Base-by-base conservation (phyloP, 2,329 filamentous ascomycete genomes). In the Fusarium sp. region DNA sequence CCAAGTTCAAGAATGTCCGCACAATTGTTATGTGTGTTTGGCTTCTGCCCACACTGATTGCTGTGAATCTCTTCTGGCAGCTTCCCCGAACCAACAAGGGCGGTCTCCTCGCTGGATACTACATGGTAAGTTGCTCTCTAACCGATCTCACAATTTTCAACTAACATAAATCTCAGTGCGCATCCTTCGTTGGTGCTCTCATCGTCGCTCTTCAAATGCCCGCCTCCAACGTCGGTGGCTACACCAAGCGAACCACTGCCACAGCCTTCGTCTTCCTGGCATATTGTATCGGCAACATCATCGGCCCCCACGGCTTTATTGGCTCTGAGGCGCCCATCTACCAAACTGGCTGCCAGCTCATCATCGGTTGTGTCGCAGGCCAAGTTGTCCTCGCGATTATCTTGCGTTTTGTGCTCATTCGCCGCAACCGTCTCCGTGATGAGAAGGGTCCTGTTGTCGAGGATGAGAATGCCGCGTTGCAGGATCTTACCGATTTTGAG, bases 181-280 rank as follows among this genome's bases (percentile, higher is more conserved):
- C 84, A 0, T 78, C 82, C 1, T 88, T 82, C 51, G 85, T 88
- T 4, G 81, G 83, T 2, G 83, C 84, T 6, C 78, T 88, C n/a
- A 85, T 88, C 1, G 78, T 88, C 3, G 84, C 85, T 1, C 79
- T 88, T 19, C 86, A 86, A 67, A 81, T 86, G 76, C 85, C 84
- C 6, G 81, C 84, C 2, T 79, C 81, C 28, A 86, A 86, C 53
- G 73, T 85, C 3, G 84, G 80, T 2, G 83, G 83, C 7, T 84
- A 84, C 65, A 85, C 83, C 1, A 85, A 85, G 76, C 79, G 83
- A 18, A 81, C 81, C 6, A 84, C 83, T 0, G 77, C 79, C 3
- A 82, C 83, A 3, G 84, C 83, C 2, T 77, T 85, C n/a, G 82
- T 84, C 12, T 85, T 85, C 68, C 62, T 83, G 4, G 66, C 81